Percentiles rank a stretch among this genome's conserved stretches.
phyloP scores from a whole-genome alignment of 73 alveolate species.

The Paramecium sonneborni region DNA sequence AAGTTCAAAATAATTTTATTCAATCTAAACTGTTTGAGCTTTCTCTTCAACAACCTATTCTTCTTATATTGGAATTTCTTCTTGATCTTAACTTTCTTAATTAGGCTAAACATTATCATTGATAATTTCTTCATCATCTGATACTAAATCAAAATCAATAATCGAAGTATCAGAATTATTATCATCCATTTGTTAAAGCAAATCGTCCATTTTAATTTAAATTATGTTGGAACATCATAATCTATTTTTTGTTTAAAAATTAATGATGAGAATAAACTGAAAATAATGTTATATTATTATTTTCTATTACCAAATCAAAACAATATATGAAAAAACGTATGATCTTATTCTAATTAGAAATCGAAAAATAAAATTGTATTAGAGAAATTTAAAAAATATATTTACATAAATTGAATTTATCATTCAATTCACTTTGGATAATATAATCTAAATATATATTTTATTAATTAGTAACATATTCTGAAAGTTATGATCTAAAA shows the following conservation, averaged over 20 bases:
- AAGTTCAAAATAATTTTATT: not conserved
- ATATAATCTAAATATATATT: too few relatives aligned
- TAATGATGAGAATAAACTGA: not conserved
- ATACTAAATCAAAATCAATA: not conserved
- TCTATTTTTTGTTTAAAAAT: not conserved
- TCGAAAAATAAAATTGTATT: too few relatives aligned
- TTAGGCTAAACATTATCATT: not conserved
- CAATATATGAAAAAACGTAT: too few relatives aligned
- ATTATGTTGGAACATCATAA: not conserved
- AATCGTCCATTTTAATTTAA: slow-evolving; percentile 16
- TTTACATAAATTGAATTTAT: too few relatives aligned
- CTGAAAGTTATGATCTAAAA: too few relatives aligned
- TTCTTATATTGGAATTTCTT: not conserved
- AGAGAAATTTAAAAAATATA: too few relatives aligned
- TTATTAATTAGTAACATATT: too few relatives aligned
- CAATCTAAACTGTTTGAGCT: not conserved
- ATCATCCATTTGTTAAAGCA: not conserved
- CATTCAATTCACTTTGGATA: too few relatives aligned
- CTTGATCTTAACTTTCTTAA: not conserved
- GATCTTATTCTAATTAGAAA: too few relatives aligned
- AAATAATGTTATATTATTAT: too few relatives aligned
- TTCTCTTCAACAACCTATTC: not conserved
- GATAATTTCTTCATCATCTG: not conserved
- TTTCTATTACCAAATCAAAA: too few relatives aligned
- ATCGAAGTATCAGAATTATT: not conserved